Evolutionary conservation across 306 rosid species (phyloP).

Genomic region (Castanea crenata): DNA sequence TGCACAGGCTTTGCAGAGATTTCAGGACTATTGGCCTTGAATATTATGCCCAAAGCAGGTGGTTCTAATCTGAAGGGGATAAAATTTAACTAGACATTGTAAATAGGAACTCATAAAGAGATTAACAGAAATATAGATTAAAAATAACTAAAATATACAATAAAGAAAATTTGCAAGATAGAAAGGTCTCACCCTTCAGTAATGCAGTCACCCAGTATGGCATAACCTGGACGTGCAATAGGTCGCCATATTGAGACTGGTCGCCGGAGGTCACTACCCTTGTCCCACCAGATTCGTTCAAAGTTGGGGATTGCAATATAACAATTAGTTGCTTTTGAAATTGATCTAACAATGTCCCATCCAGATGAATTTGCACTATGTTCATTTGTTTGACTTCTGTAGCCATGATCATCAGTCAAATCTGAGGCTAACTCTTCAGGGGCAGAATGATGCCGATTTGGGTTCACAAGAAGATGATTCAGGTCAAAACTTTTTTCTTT

Average conservation of each 20-base stretch:
- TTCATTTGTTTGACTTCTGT: constrained; percentile 42
- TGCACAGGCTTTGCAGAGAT: constrained; percentile 89
- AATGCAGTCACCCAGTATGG: constrained; percentile 86
- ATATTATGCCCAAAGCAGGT: constrained; percentile 86
- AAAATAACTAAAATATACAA: constrained; percentile 1
- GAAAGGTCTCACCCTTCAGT: constrained; percentile 82
- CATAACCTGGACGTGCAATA: constrained; percentile 68
- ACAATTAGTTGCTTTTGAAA: constrained; percentile 68
- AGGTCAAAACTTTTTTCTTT: constrained; percentile 54
- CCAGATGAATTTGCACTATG: constrained; percentile 64
- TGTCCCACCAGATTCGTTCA: constrained; percentile 99
- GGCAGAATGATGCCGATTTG: constrained; percentile 47
- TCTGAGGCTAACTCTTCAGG: constrained; percentile 42
- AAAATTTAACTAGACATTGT: constrained; percentile 25
- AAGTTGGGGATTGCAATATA: constrained; percentile 83
- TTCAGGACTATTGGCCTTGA: constrained; percentile 79
- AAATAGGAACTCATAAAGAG: neutral
- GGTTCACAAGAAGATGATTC: constrained; percentile 84
- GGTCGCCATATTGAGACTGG: constrained; percentile 98
- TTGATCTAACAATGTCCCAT: constrained; percentile 77
- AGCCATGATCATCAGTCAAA: constrained; percentile 38
- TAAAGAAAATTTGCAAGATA: constrained; percentile 5
- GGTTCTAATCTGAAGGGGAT: constrained; percentile 80
- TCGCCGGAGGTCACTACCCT: constrained; percentile 73
- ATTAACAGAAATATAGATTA: constrained; percentile 3